Evolutionary conservation across 768 basidiomycete species (phyloP).

Genomic region (Amanita muscaria): DNA sequence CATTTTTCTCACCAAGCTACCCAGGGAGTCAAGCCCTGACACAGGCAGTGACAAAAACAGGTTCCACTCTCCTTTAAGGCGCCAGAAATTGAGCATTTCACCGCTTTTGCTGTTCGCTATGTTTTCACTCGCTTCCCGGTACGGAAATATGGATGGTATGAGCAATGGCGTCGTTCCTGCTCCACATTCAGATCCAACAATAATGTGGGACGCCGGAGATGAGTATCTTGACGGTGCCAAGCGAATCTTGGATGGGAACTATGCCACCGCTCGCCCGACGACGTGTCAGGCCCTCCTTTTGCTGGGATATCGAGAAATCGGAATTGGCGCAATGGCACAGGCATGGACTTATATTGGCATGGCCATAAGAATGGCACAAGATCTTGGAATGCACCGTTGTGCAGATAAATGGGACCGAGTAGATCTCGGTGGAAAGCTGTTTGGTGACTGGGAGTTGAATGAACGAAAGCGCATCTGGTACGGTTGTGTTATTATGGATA

Average conservation of each 20-base stretch:
- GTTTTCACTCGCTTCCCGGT: conserved; percentile 76
- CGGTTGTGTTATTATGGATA: conserved; percentile 70
- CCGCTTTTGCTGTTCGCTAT: conserved; percentile 71
- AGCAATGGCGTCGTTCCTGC: conserved; percentile 14
- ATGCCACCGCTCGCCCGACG: conserved; percentile 61
- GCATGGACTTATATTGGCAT: conserved; percentile 83
- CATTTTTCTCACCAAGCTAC: neutral
- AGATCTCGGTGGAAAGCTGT: conserved; percentile 47
- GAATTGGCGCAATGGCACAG: conserved; percentile 83
- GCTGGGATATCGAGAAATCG: conserved; percentile 78
- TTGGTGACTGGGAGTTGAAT: conserved; percentile 53
- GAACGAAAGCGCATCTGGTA: conserved; percentile 73
- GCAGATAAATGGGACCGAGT: conserved; percentile 71
- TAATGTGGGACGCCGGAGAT: conserved; percentile 83
- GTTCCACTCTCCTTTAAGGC: conserved; percentile 25
- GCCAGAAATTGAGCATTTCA: conserved; percentile 41
- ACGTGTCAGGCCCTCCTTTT: conserved; percentile 77
- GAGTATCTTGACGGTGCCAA: conserved; percentile 63
- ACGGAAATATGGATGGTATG: conserved; percentile 23
- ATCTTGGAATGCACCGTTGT: conserved; percentile 73
- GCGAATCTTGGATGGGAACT: conserved; percentile 51
- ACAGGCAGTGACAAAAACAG: neutral
- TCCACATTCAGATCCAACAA: conserved; percentile 34
- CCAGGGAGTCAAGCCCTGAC: conserved; percentile 11
- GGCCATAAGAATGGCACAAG: conserved; percentile 90